phyloP scores from a whole-genome alignment of 2,329 filamentous ascomycete species.

The Dichotomopilus funicola region DNA sequence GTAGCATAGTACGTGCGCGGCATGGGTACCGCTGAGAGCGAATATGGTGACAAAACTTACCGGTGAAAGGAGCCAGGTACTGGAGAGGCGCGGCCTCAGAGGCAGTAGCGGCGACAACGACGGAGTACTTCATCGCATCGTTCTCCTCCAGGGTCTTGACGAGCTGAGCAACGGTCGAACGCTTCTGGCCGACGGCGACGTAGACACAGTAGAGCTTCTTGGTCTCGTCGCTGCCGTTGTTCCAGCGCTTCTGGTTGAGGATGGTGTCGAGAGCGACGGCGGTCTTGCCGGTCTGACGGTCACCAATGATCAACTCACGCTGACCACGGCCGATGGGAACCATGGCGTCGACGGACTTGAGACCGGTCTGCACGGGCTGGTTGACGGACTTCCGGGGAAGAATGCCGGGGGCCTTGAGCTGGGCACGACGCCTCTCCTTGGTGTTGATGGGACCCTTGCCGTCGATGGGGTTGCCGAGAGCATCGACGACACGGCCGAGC shows the following conservation, averaged over 20 bases:
- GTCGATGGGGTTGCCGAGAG: conserved; percentile 98
- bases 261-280: conserved; percentile 97
- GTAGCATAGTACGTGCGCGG: not conserved
- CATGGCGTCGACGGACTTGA: conserved; percentile 99
- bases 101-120: conserved; percentile 90
- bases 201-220: conserved; percentile 99
- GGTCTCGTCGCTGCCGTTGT: conserved; percentile 74
- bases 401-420: conserved; percentile 98
- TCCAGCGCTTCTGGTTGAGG: conserved; percentile 99
- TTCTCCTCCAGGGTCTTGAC: conserved; percentile 99
- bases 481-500: conserved; percentile 97
- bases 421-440: conserved; percentile 87
- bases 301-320: conserved; percentile 99
- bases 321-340: conserved; percentile 99
- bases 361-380: conserved; percentile 97
- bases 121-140: conserved; percentile 97
- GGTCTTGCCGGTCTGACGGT: conserved; percentile 99
- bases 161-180: conserved; percentile 97
- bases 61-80: conserved; percentile 91
- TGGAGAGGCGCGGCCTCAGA: conserved; percentile 91
- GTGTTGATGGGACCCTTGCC: conserved; percentile 97
- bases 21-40: not conserved
- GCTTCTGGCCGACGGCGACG: conserved; percentile 98
- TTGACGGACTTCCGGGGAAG: conserved; percentile 95
- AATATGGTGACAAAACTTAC: conserved; percentile 29